Conservation (phyloP, 1,284 basidiomycete species). For the Ustilago tritici region DNA sequence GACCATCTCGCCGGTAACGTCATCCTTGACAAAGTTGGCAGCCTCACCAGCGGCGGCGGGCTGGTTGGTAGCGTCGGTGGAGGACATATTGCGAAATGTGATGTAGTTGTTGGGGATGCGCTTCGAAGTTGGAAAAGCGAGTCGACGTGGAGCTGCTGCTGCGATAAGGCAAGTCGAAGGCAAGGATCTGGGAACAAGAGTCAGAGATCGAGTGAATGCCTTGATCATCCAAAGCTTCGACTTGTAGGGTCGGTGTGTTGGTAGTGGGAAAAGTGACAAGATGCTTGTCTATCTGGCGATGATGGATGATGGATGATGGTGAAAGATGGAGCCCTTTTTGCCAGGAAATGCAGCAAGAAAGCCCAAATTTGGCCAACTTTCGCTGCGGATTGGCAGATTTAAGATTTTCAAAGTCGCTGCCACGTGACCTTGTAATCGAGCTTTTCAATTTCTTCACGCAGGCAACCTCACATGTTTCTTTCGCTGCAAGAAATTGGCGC, state of each 20-base stretch:
- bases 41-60: slow-evolving; percentile 29
- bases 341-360: slow-evolving; percentile 13
- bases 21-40: slow-evolving; percentile 65
- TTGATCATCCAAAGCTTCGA: slow-evolving; percentile 43
- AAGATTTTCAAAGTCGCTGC: slow-evolving; percentile 1
- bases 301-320: neutral
- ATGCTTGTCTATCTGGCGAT: slow-evolving; percentile 1
- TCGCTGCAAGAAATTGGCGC: neutral
- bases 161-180: slow-evolving; percentile 17
- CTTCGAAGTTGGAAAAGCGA: neutral
- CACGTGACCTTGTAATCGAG: slow-evolving; percentile 13
- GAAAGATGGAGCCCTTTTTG: neutral
- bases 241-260: neutral
- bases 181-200: slow-evolving; percentile 24
- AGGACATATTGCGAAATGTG: slow-evolving; percentile 41
- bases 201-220: slow-evolving; percentile 28
- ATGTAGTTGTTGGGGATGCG: neutral
- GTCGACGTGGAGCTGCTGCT: slow-evolving; percentile 2
- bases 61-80: slow-evolving; percentile 47
- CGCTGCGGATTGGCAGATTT: slow-evolving; percentile 2
- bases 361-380: slow-evolving; percentile 6
- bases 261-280: neutral
- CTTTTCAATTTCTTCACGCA: neutral
- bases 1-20: slow-evolving; percentile 68
- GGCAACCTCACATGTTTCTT: neutral